A percentile compares a stretch with the other conserved stretches of the same genome.
Evolutionary conservation across 163 green algal genomes (phyloP).

Genomic region (Scenedesmus sp.): DNA sequence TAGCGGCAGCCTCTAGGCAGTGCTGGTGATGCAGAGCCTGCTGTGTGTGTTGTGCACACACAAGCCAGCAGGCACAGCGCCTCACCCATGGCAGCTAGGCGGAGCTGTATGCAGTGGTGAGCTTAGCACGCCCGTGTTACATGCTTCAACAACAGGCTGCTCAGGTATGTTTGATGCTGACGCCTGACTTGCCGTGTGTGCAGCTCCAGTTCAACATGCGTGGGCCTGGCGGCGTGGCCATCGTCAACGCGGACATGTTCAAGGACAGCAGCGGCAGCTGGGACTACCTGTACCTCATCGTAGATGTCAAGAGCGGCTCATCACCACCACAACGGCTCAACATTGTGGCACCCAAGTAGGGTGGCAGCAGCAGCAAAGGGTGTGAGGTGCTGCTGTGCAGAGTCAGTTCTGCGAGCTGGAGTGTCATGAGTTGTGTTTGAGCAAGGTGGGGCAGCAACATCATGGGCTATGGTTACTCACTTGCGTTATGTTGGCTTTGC

Average conservation of each 20-base stretch:
- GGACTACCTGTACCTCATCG: conserved; percentile 84
- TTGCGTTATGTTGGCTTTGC: no score
- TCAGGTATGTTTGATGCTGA: not conserved
- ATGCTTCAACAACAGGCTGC: not conserved
- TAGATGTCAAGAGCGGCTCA: conserved; percentile 66
- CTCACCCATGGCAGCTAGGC: no score
- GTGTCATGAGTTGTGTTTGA: not conserved
- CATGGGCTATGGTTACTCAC: no score
- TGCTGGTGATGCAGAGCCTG: no score
- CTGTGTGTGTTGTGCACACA: no score
- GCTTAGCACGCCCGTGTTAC: no score
- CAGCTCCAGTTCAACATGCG: conserved; percentile 92
- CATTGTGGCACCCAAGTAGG: conserved; percentile 49
- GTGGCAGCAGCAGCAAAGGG: not conserved
- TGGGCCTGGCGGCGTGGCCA: conserved; percentile 80
- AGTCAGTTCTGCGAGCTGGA: not conserved
- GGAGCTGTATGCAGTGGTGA: no score
- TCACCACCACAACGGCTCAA: conserved; percentile 58
- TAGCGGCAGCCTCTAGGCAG: no score
- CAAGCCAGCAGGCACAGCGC: no score
- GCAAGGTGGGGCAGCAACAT: no score
- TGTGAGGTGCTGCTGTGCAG: no score
- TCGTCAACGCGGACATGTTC: conserved; percentile 93
- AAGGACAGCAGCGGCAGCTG: conserved; percentile 76
- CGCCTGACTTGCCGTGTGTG: not conserved